Evolutionary conservation across 73 alveolate genomes (phyloP).

Genomic region (Symbiodinium pilosum): DNA sequence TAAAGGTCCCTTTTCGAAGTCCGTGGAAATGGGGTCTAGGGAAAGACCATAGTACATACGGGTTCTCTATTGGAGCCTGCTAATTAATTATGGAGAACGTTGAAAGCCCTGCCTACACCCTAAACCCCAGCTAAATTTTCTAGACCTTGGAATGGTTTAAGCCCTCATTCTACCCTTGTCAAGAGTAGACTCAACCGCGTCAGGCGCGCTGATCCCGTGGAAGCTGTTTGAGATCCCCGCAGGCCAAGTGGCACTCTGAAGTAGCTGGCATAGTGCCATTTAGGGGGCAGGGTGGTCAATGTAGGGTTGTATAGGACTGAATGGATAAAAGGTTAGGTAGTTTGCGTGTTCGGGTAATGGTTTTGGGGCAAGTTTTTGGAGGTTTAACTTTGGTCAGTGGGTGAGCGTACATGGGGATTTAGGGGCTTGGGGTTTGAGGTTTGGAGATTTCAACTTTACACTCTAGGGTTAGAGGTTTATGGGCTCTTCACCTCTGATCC

Average conservation of each 20-base stretch:
- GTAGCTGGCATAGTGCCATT: neutral
- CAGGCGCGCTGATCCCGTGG: constrained; percentile 65
- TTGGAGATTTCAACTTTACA: neutral
- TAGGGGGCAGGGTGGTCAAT: neutral
- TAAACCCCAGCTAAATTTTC: neutral
- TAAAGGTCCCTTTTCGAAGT: no score
- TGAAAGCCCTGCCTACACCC: no score
- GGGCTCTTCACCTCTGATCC: neutral
- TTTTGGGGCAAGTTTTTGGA: neutral
- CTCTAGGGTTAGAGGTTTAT: neutral
- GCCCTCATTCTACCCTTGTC: neutral
- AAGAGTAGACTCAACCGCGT: neutral
- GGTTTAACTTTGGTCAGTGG: neutral
- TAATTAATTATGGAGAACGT: no score
- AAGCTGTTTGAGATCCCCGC: constrained; percentile 36
- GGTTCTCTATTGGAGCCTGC: no score
- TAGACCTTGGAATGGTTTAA: neutral
- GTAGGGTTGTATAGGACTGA: neutral
- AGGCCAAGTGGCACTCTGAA: neutral
- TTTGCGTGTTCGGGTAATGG: neutral
- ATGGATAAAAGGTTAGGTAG: neutral
- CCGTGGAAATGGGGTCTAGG: no score
- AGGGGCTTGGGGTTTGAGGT: neutral
- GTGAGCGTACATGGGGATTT: neutral
- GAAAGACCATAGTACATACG: no score